Evolutionary conservation across 2,329 filamentous ascomycete species (phyloP), one percentile per base, ranked within the genome.

Genomic region (Chrysoporthe cubensis): DNA sequence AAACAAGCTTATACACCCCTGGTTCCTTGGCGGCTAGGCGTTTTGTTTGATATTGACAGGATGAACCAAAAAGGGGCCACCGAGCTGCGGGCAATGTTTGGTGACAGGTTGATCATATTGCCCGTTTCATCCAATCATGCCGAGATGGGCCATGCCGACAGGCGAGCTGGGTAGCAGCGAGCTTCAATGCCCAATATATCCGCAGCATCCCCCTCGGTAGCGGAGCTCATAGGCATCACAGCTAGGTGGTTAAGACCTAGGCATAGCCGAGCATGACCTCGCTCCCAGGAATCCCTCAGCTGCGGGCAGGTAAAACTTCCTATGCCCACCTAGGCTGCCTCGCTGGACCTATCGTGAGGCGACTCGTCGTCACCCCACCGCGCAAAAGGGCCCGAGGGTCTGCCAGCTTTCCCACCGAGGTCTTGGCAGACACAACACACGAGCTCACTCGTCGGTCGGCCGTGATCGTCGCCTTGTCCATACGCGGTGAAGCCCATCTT

Each of bases 31-130:
- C 57, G 59, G 54, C 54, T 37, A 21, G 54, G 32, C 34, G 54
- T 57, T 57, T 57, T n/a, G 54, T 57, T 57, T 57, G 54, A 57
- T 16, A 57, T 57, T 57, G 54, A 40, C 50, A 54, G 50, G 50
- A 57, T 40, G 32, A 57, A 34, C 50, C 21, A 4, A 13, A 57
- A 18, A 13, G 50, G 50, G 50, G 50, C 50, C 21, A 52, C 21
- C 2, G 21, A 14, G 21, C 26, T 18, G 32, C 4, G 54, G n/a
- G 18, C 54, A 32, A 57, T 11, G 14, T 32, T 16, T 32, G 40
- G 54, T 57, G 54, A 37, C 18, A 40, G 18, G 54, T 34, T 57
- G 54, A 18, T 32, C 44, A 46, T 57, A 8, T 57, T 40, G 32
- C 32, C 54, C 21, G 32, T n/a, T 57, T 34, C 18, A 32, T 37